phyloP scores from a whole-genome alignment of 164 flowering plant genomes.

The Aristolochia californica region DNA sequence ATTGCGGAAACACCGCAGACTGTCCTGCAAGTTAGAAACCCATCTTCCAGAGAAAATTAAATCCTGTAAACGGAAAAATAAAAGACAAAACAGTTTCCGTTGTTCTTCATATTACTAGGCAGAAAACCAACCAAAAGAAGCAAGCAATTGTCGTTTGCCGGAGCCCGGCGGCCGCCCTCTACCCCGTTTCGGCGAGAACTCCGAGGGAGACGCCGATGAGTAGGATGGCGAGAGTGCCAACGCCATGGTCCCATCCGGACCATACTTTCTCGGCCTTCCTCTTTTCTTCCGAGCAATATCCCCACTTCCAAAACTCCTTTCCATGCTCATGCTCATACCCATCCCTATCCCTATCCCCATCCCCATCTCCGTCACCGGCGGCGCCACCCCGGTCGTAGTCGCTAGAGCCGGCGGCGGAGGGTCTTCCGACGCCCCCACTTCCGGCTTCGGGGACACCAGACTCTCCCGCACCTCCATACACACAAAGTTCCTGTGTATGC shows the following conservation, averaged over 20 bases:
- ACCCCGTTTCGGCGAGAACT: slow-evolving; percentile 32
- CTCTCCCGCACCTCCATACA: slow-evolving; percentile 44
- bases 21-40: too few species aligned
- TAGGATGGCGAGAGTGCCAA: slow-evolving; percentile 22
- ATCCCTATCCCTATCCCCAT: slow-evolving; percentile 18
- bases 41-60: not conserved
- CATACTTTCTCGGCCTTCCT: slow-evolving; percentile 86
- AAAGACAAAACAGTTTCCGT: not conserved
- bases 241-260: slow-evolving; percentile 48
- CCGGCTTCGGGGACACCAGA: slow-evolving; percentile 32
- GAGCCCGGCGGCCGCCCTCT: slow-evolving; percentile 58
- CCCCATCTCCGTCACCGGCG: too few species aligned
- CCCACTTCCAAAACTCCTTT: slow-evolving; percentile 13
- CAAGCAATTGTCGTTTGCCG: slow-evolving; percentile 50
- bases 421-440: slow-evolving; percentile 8
- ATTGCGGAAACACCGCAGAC: too few species aligned
- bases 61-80: too few species aligned
- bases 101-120: not conserved
- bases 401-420: slow-evolving; percentile 26
- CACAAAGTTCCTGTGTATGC: not conserved
- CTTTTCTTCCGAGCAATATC: slow-evolving; percentile 42
- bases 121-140: slow-evolving; percentile 47
- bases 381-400: slow-evolving; percentile 17
- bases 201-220: slow-evolving; percentile 13
- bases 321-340: slow-evolving; percentile 20